A percentile compares a stretch with the other conserved stretches of the same genome.
These are phyloP conservation scores for Nyssa sinensis DNA, from an alignment of 148 eudicot genomes.

Conservation along the genomic window DNA sequence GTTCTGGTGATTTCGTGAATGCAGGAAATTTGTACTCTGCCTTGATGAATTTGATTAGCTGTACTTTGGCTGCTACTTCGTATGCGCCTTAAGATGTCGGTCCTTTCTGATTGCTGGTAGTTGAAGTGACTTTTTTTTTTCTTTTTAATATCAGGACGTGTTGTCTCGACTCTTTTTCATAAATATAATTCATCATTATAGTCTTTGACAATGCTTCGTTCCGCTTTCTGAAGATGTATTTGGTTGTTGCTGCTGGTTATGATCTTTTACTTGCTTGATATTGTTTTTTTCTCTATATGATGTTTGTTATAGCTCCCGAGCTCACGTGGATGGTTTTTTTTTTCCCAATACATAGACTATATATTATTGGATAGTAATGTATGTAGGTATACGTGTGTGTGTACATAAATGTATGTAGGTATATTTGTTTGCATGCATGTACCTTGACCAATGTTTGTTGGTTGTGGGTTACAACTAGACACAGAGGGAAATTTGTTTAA, in stretches of 20 bases:
- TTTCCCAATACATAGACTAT: background rate
- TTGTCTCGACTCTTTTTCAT: background rate
- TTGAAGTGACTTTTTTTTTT: slow-evolving; percentile 21
- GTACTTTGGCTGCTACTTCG: slow-evolving; percentile 54
- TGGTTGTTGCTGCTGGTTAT: slow-evolving; percentile 8
- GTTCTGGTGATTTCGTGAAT: slow-evolving; percentile 66
- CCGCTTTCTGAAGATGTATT: background rate
- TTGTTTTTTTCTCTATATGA: background rate
- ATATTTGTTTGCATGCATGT: no score
- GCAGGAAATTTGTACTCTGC: slow-evolving; percentile 68
- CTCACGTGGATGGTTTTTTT: background rate
- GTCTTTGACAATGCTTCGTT: background rate
- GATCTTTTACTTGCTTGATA: slow-evolving; percentile 9
- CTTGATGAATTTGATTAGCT: slow-evolving; percentile 68
- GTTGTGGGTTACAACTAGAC: slow-evolving; percentile 37
- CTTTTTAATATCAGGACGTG: slow-evolving; percentile 16
- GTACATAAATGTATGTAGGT: no score
- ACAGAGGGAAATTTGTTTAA: slow-evolving; percentile 34
- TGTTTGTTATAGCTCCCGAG: slow-evolving; percentile 5
- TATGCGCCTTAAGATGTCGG: slow-evolving; percentile 26
- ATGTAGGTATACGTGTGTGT: background rate
- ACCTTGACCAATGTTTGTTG: slow-evolving; percentile 38
- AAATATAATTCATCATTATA: no score
- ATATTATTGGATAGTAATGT: background rate
- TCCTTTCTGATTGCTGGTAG: slow-evolving; percentile 31